These are phyloP conservation scores for Elaeis guineensis DNA, from an alignment of 176 grass and related monocot genomes.

Conservation along the genomic window DNA sequence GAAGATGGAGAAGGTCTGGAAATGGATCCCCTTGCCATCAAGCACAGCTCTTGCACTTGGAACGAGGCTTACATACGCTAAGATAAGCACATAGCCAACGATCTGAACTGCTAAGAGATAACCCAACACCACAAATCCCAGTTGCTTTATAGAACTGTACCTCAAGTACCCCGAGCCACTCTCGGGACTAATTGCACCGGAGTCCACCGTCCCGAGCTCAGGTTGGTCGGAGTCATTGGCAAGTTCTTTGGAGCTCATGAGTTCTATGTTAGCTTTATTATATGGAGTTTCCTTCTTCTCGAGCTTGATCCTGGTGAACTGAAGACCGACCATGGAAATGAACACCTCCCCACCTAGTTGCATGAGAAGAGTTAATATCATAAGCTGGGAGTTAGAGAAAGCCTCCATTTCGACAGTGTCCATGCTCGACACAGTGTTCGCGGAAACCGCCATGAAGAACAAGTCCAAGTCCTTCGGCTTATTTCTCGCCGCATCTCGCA, in stretches of 20 bases:
- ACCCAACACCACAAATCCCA: slow-evolving; percentile 33
- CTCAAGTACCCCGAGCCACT: background rate
- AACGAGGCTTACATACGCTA: slow-evolving; percentile 37
- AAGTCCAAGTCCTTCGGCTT: slow-evolving; percentile 33
- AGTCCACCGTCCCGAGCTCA: no score
- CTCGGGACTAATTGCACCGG: no score
- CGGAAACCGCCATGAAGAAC: slow-evolving; percentile 55
- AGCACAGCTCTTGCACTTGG: slow-evolving; percentile 29
- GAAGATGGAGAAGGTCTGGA: slow-evolving; percentile 53
- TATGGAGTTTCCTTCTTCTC: slow-evolving; percentile 4
- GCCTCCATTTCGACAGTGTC: slow-evolving; percentile 46
- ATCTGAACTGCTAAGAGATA: slow-evolving; percentile 41
- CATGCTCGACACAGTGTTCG: slow-evolving; percentile 60
- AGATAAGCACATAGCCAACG: slow-evolving; percentile 30
- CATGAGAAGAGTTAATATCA: slow-evolving; percentile 52
- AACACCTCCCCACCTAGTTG: slow-evolving; percentile 63
- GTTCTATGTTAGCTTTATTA: background rate
- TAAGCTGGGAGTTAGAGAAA: slow-evolving; percentile 71
- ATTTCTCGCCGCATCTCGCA: slow-evolving; percentile 3
- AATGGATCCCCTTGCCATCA: slow-evolving; percentile 32
- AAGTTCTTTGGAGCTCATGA: no score
- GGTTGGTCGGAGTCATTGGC: no score
- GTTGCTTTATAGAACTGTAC: slow-evolving; percentile 9
- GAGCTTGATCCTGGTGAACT: slow-evolving; percentile 15
- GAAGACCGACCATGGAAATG: slow-evolving; percentile 48